A percentile compares a stretch with the other conserved stretches of the same genome.
These are phyloP conservation scores for Cadophora sp. DNA, from an alignment of 2,329 filamentous ascomycete genomes.

Conservation along the genomic window DNA sequence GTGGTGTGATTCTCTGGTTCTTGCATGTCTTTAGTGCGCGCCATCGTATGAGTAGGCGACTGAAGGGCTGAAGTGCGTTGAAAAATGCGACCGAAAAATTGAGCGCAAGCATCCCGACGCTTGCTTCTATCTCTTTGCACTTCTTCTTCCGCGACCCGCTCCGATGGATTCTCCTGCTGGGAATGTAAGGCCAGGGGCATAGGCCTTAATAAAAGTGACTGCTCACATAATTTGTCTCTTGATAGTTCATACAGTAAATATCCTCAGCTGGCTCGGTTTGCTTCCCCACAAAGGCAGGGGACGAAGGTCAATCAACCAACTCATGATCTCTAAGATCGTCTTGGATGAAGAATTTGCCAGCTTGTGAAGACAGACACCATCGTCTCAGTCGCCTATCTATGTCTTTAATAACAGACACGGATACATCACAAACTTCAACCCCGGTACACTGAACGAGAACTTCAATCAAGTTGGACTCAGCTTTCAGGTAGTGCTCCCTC, in stretches of 20 bases:
- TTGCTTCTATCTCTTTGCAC: not conserved
- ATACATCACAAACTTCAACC: not conserved
- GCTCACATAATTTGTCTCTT: not conserved
- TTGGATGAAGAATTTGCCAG: not conserved
- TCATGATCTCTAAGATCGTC: not conserved
- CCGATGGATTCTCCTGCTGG: not conserved
- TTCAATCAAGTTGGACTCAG: not conserved
- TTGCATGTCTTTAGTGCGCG: not conserved
- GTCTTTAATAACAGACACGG: not conserved
- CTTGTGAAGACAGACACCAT: not conserved
- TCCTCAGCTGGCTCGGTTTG: not conserved
- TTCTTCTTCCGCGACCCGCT: not conserved
- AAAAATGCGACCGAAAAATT: constrained; percentile 12
- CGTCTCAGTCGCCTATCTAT: not conserved
- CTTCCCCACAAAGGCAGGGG: not conserved
- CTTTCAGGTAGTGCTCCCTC: not conserved
- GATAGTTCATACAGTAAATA: no score
- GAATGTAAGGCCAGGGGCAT: not conserved
- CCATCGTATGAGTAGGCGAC: not conserved
- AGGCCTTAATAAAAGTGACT: not conserved
- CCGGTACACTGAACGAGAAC: not conserved
- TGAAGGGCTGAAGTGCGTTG: not conserved
- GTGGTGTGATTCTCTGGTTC: not conserved
- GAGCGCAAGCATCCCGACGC: not conserved
- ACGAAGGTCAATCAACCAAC: not conserved